phyloP scores from a whole-genome alignment of 768 basidiomycete genomes.

The Kwoniella botswanensis region DNA sequence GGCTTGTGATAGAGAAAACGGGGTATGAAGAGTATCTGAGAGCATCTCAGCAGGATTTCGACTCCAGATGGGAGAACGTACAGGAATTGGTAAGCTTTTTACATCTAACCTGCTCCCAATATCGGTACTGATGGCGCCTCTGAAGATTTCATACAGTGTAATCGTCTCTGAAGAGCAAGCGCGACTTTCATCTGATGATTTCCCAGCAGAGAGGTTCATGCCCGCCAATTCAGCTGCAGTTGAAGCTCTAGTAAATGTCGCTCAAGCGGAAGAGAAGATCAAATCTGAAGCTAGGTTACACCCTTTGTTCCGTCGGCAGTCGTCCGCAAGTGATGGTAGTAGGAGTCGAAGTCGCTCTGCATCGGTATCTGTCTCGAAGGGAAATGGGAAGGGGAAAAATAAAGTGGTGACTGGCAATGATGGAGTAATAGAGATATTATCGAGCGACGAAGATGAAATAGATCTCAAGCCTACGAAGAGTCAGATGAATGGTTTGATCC shows the following conservation, averaged over 20 bases:
- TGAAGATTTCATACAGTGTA: slow-evolving; percentile 54
- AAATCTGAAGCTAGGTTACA: slow-evolving; percentile 35
- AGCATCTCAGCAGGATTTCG: slow-evolving; percentile 71
- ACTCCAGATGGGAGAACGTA: slow-evolving; percentile 82
- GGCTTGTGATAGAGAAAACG: slow-evolving; percentile 65
- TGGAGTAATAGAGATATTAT: slow-evolving; percentile 44
- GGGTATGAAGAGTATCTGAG: slow-evolving; percentile 72
- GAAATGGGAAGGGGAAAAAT: slow-evolving; percentile 19
- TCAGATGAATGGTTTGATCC: not conserved
- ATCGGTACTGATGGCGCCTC: slow-evolving; percentile 8
- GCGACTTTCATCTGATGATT: slow-evolving; percentile 61
- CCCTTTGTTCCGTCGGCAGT: slow-evolving; percentile 43
- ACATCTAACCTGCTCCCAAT: not conserved
- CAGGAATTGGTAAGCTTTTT: slow-evolving; percentile 65
- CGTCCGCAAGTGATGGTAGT: slow-evolving; percentile 12
- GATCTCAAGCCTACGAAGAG: slow-evolving; percentile 1
- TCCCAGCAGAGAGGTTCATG: slow-evolving; percentile 35
- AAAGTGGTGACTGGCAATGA: slow-evolving; percentile 24
- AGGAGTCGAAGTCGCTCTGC: slow-evolving; percentile 22
- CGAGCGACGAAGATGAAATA: slow-evolving; percentile 47
- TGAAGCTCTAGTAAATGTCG: slow-evolving; percentile 37
- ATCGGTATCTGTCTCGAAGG: slow-evolving; percentile 21
- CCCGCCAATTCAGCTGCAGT: slow-evolving; percentile 45
- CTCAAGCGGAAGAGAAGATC: slow-evolving; percentile 24
- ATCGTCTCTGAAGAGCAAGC: slow-evolving; percentile 52